phyloP scores from a whole-genome alignment of 2,329 filamentous ascomycete species.

The Cercospora zeina region DNA sequence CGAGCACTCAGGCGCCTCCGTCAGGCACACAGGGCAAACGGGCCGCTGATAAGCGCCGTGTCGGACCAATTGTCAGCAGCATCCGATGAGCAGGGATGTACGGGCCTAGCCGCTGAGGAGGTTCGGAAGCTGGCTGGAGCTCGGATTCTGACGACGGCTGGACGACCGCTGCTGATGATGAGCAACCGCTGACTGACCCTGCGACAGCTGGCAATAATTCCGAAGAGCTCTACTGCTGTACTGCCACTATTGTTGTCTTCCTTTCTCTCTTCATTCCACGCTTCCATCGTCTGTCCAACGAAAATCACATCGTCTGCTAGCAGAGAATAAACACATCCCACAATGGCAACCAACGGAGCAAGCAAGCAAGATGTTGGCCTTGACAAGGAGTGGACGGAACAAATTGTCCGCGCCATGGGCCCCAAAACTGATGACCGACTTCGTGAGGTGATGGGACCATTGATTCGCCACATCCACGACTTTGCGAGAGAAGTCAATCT shows the following conservation, averaged over 20 bases:
- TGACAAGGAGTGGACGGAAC: slow-evolving; percentile 34
- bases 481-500: slow-evolving; percentile 61
- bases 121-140: slow-evolving; percentile 11
- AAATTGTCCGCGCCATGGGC: slow-evolving; percentile 43
- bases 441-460: slow-evolving; percentile 47
- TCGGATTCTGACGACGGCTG: slow-evolving; percentile 9
- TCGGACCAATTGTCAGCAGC: slow-evolving; percentile 5
- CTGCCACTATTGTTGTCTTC: not conserved
- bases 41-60: slow-evolving; percentile 17
- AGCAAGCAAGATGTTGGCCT: slow-evolving; percentile 46
- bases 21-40: slow-evolving; percentile 4
- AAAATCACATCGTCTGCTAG: not conserved
- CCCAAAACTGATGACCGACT: slow-evolving; percentile 40
- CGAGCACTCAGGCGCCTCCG: slow-evolving; percentile 9
- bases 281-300: not conserved
- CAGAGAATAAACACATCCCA: not conserved
- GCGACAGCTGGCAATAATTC: not conserved
- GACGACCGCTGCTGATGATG: slow-evolving; percentile 2
- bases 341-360: slow-evolving; percentile 46
- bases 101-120: slow-evolving; percentile 20
- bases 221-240: not conserved
- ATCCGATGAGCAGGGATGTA: not conserved
- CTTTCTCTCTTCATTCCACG: not conserved
- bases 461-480: slow-evolving; percentile 60
- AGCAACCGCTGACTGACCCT: slow-evolving; percentile 9